These are phyloP conservation scores for Oryza meyeriana DNA, from an alignment of 176 grass and related monocot species.

Conservation along the genomic window DNA sequence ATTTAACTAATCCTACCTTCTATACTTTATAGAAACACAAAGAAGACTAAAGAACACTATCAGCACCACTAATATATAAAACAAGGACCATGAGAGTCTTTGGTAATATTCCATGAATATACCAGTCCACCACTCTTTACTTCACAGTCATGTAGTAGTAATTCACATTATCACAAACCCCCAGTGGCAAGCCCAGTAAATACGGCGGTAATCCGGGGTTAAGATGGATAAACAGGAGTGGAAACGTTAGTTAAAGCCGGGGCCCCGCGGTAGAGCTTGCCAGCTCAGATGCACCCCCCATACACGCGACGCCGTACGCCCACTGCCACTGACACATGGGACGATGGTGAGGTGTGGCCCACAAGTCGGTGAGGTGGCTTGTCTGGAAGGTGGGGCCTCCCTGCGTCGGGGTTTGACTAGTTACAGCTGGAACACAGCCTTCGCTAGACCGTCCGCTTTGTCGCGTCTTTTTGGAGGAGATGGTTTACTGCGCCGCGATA, in stretches of 20 bases:
- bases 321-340: rapidly evolving
- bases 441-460: conserved; percentile 4
- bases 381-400: rapidly evolving
- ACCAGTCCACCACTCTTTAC: background rate
- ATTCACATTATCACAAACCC: too few relatives aligned
- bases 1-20: background rate
- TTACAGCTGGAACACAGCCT: conserved; percentile 31
- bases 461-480: conserved; percentile 9
- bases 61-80: background rate
- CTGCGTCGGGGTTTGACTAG: conserved; percentile 18
- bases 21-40: background rate
- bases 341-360: rapidly evolving
- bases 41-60: background rate
- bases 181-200: background rate
- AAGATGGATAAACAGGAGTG: rapidly evolving
- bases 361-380: rapidly evolving
- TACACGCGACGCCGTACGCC: rapidly evolving
- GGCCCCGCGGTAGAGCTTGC: conserved; percentile 12
- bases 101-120: background rate
- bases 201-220: rapidly evolving
- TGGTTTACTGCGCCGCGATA: background rate
- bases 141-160: background rate
- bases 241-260: conserved; percentile 41
- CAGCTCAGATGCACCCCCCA: conserved; percentile 15
- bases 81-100: background rate